phyloP scores from a whole-genome alignment of 345 rosid genomes.

The Brassica nigra region DNA sequence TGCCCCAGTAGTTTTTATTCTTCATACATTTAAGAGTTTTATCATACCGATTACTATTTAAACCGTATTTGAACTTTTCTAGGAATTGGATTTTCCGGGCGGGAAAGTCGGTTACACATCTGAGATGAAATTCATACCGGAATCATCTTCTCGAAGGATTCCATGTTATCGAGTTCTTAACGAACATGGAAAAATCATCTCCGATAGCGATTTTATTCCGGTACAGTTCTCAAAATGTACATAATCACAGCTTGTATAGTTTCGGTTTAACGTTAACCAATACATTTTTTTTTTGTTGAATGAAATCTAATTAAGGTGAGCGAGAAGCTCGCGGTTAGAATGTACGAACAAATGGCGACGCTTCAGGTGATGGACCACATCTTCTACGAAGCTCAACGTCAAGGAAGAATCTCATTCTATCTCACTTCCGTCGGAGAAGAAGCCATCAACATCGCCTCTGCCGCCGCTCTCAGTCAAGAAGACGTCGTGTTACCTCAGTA shows the following conservation, averaged over 20 bases:
- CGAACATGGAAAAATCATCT: slow-evolving; percentile 46
- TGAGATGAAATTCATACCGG: slow-evolving; percentile 56
- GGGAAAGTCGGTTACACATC: slow-evolving; percentile 62
- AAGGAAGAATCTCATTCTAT: slow-evolving; percentile 80
- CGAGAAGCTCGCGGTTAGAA: slow-evolving; percentile 62
- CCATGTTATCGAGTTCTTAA: slow-evolving; percentile 71
- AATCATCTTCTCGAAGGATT: slow-evolving; percentile 43
- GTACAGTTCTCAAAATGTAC: slow-evolving; percentile 31
- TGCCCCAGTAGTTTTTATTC: not conserved
- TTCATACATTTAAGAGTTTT: not conserved
- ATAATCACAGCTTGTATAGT: not conserved
- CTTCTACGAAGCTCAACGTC: slow-evolving; percentile 80
- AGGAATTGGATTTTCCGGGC: slow-evolving; percentile 77
- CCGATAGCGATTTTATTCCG: slow-evolving; percentile 37
- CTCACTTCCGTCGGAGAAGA: slow-evolving; percentile 71
- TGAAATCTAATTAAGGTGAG: slow-evolving; percentile 43
- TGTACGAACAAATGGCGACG: slow-evolving; percentile 67
- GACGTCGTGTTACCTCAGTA: slow-evolving; percentile 81
- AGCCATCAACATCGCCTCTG: slow-evolving; percentile 74
- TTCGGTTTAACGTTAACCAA: not conserved
- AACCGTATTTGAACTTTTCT: not conserved
- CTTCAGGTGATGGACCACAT: slow-evolving; percentile 75
- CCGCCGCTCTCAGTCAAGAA: slow-evolving; percentile 66
- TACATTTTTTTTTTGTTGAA: not conserved
- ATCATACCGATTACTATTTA: not conserved